These are phyloP conservation scores for Phaffomyces opuntiae DNA, from an alignment of 805 yeast species.

Conservation along the genomic window DNA sequence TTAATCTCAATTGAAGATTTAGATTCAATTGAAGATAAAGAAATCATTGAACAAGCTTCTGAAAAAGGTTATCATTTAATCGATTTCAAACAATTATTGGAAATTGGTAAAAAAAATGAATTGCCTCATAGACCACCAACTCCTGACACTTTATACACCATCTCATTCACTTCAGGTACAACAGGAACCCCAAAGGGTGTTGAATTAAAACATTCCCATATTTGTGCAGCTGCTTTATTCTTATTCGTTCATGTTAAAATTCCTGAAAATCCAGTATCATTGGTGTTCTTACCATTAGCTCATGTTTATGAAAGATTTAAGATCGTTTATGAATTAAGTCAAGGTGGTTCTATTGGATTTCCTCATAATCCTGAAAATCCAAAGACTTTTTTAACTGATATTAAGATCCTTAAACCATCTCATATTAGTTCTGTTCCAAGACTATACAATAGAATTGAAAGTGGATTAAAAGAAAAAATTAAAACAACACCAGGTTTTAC, in stretches of 20 bases:
- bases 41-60: conserved; percentile 25
- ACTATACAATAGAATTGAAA: conserved; percentile 53
- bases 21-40: conserved; percentile 23
- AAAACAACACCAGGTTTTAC: conserved; percentile 37
- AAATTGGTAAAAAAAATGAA: conserved; percentile 36
- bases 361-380: conserved; percentile 47
- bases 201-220: conserved; percentile 43
- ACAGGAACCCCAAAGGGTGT: conserved; percentile 76
- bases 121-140: conserved; percentile 39
- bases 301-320: conserved; percentile 48
- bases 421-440: conserved; percentile 56
- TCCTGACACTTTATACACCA: conserved; percentile 48
- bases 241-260: conserved; percentile 29
- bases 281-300: conserved; percentile 49
- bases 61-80: conserved; percentile 22
- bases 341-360: conserved; percentile 48
- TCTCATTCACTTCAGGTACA: conserved; percentile 71
- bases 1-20: conserved; percentile 51
- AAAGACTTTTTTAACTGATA: conserved; percentile 50
- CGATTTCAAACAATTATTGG: conserved; percentile 31
- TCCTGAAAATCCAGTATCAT: conserved; percentile 23
- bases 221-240: conserved; percentile 42
- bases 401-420: conserved; percentile 47
- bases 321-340: conserved; percentile 36
- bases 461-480: conserved; percentile 46